Conservation (phyloP, 371 early-diverging fungal species). For the Cokeromyces recurvatus region DNA sequence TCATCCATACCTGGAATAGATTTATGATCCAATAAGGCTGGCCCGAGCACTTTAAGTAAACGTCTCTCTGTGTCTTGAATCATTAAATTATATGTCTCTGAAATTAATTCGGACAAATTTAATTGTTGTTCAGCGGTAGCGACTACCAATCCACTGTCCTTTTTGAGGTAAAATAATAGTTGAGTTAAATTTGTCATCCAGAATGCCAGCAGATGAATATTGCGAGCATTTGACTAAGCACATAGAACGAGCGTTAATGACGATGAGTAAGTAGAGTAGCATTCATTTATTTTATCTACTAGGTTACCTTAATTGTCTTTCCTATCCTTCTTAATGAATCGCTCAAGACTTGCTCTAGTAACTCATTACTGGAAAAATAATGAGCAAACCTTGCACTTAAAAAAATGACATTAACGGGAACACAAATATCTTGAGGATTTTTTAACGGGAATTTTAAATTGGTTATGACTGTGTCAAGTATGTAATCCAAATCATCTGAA, state of each 20-base stretch:
- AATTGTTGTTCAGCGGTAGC: slow-evolving; percentile 60
- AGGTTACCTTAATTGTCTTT: slow-evolving; percentile 7
- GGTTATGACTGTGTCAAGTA: slow-evolving; percentile 67
- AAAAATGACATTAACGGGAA: slow-evolving; percentile 84
- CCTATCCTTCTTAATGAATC: slow-evolving; percentile 61
- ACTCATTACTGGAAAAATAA: slow-evolving; percentile 67
- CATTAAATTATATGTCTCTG: slow-evolving; percentile 62
- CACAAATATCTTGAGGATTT: slow-evolving; percentile 54
- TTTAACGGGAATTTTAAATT: slow-evolving; percentile 53
- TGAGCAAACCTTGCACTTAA: slow-evolving; percentile 84
- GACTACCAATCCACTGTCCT: slow-evolving; percentile 64
- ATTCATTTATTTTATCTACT: neutral
- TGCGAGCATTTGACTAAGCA: slow-evolving; percentile 21
- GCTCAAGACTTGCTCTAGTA: slow-evolving; percentile 65
- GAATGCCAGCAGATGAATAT: slow-evolving; percentile 47
- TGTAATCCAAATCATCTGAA: slow-evolving; percentile 57
- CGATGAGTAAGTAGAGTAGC: neutral
- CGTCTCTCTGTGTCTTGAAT: slow-evolving; percentile 53
- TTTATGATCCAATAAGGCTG: slow-evolving; percentile 69
- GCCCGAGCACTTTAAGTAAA: slow-evolving; percentile 53
- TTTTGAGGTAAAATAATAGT: slow-evolving; percentile 75
- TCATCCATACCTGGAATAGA: slow-evolving; percentile 63
- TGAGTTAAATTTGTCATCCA: slow-evolving; percentile 80
- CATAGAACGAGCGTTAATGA: no score
- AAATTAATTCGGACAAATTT: slow-evolving; percentile 63